These are phyloP conservation scores for Peribolospora kevripleyi DNA, from an alignment of 768 basidiomycete species.

Conservation along the genomic window DNA sequence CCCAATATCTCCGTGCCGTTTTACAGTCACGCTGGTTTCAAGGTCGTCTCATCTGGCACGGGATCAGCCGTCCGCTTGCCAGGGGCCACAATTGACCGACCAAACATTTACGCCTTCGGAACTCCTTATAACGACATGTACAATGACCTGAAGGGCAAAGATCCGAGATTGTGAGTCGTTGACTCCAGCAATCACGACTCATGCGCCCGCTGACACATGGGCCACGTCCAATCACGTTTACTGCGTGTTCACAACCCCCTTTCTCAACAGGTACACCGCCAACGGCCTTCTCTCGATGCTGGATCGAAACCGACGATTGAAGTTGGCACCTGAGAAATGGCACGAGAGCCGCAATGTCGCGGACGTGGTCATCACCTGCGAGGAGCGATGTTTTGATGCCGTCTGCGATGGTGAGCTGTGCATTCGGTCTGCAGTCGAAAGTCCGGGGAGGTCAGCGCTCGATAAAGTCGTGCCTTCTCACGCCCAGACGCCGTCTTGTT, in stretches of 20 bases:
- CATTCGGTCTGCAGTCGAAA: slow-evolving; percentile 8
- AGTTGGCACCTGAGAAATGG: slow-evolving; percentile 86
- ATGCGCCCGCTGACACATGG: not conserved
- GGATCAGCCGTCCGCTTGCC: slow-evolving; percentile 92
- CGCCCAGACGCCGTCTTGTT: slow-evolving; percentile 14
- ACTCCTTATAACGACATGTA: slow-evolving; percentile 93
- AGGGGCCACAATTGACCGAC: slow-evolving; percentile 86
- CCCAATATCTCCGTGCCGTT: not conserved
- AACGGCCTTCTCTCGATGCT: slow-evolving; percentile 91
- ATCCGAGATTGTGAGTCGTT: slow-evolving; percentile 46
- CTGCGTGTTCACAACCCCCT: not conserved
- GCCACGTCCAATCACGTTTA: not conserved
- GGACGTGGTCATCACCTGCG: slow-evolving; percentile 97
- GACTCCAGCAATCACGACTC: not conserved
- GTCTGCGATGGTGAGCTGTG: slow-evolving; percentile 69
- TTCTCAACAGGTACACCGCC: slow-evolving; percentile 45
- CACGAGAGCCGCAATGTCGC: slow-evolving; percentile 69
- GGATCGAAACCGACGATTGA: slow-evolving; percentile 78
- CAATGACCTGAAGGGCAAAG: slow-evolving; percentile 63
- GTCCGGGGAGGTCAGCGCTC: not conserved
- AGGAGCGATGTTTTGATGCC: slow-evolving; percentile 93
- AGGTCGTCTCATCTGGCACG: slow-evolving; percentile 82
- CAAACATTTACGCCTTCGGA: slow-evolving; percentile 88
- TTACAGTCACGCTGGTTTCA: slow-evolving; percentile 62
- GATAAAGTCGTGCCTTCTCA: no score